These are phyloP conservation scores for Kondoa subrosea DNA, from an alignment of 768 basidiomycete genomes.

Conservation along the genomic window DNA sequence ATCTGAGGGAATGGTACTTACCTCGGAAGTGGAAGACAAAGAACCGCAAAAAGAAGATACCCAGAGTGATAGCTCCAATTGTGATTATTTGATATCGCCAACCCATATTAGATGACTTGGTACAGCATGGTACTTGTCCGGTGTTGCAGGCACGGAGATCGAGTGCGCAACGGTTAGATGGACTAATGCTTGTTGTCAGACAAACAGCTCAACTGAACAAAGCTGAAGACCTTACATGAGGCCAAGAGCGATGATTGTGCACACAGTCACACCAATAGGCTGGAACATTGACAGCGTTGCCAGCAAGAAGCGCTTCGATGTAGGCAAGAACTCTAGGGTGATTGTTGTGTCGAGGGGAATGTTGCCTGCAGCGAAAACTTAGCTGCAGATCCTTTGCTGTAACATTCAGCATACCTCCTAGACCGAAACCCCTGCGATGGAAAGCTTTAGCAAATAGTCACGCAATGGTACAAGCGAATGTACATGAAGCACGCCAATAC, in stretches of 20 bases:
- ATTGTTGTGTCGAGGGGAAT: slow-evolving; percentile 36
- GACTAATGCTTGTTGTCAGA: neutral
- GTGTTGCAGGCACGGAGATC: slow-evolving; percentile 8
- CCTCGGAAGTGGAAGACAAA: slow-evolving; percentile 33
- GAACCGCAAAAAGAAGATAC: slow-evolving; percentile 34
- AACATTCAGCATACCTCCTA: no score
- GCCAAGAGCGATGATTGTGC: slow-evolving; percentile 31
- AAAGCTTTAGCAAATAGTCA: no score
- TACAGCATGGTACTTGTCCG: slow-evolving; percentile 30
- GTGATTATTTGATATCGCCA: slow-evolving; percentile 33
- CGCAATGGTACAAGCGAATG: no score
- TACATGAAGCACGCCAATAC: slow-evolving; percentile 30
- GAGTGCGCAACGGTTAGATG: slow-evolving; percentile 12
- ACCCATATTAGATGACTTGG: slow-evolving; percentile 32
- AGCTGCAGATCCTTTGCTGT: no score
- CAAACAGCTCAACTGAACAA: neutral
- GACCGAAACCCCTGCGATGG: no score
- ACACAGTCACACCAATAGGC: slow-evolving; percentile 34
- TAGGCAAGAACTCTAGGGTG: slow-evolving; percentile 31
- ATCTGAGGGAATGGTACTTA: neutral
- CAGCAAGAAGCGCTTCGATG: slow-evolving; percentile 31
- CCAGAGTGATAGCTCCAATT: slow-evolving; percentile 31
- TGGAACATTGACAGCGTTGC: slow-evolving; percentile 34
- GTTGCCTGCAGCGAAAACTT: slow-evolving; percentile 35
- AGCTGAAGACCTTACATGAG: slow-evolving; percentile 24